Evolutionary conservation across 225 moss, liverwort and hornwort species (phyloP).

Genomic region (Antitrichia curtipendula): DNA sequence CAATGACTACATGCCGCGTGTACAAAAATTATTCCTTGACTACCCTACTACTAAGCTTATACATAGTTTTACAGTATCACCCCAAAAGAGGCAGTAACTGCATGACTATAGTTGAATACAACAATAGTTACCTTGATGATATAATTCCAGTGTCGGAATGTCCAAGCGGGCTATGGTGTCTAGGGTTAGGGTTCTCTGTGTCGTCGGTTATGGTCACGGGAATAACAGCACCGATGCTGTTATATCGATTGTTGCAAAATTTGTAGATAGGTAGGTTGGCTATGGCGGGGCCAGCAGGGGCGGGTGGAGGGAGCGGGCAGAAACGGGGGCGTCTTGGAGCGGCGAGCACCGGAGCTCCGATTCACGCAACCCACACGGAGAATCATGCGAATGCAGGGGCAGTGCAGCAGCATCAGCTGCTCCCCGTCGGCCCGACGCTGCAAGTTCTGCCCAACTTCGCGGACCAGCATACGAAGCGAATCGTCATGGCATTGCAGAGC

Average conservation of each 20-base stretch:
- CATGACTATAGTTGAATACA: no score
- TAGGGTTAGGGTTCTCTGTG: not conserved
- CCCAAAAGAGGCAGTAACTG: no score
- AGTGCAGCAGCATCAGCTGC: slow-evolving; percentile 2
- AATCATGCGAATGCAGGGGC: slow-evolving; percentile 1
- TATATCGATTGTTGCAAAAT: not conserved
- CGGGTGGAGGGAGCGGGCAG: slow-evolving; percentile 45
- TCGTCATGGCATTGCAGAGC: slow-evolving; percentile 89
- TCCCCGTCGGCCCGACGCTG: slow-evolving; percentile 55
- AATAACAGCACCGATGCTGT: not conserved
- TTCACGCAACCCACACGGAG: not conserved
- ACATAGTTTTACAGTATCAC: no score
- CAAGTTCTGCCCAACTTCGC: slow-evolving; percentile 64
- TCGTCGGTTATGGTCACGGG: not conserved
- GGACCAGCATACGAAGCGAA: slow-evolving; percentile 76
- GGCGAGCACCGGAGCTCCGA: not conserved
- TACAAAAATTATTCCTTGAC: no score
- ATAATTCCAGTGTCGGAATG: not conserved
- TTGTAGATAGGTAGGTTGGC: not conserved
- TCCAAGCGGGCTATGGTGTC: not conserved
- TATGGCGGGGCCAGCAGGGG: slow-evolving; percentile 68
- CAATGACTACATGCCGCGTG: no score
- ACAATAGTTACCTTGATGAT: no score
- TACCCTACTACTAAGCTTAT: no score
- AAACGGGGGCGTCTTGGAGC: slow-evolving; percentile 52